Conservation (phyloP, 768 basidiomycete species). For the Scleroderma citrinum region DNA sequence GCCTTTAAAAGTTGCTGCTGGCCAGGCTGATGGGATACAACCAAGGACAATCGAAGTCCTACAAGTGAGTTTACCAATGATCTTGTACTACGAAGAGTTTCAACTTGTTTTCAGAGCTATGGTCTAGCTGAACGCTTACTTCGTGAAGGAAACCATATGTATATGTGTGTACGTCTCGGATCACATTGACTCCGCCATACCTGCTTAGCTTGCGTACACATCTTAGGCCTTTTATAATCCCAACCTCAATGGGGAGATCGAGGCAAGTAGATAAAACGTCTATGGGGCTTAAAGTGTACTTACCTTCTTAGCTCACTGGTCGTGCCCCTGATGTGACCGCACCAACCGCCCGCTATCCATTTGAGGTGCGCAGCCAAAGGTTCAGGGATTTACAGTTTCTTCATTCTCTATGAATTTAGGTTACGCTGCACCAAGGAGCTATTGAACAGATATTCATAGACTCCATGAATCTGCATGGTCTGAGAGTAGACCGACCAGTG, state of each 20-base stretch:
- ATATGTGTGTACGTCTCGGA: slow-evolving; percentile 49
- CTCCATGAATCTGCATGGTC: slow-evolving; percentile 27
- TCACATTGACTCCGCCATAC: not conserved
- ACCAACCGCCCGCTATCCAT: slow-evolving; percentile 61
- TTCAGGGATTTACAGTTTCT: not conserved
- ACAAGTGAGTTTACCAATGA: slow-evolving; percentile 29
- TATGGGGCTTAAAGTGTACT: not conserved
- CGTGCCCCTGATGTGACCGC: slow-evolving; percentile 59
- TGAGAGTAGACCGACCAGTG: slow-evolving; percentile 33
- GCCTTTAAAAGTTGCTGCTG: slow-evolving; percentile 36
- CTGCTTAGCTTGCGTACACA: not conserved
- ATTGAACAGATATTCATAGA: slow-evolving; percentile 40
- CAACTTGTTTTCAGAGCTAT: slow-evolving; percentile 51
- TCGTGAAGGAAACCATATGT: slow-evolving; percentile 61
- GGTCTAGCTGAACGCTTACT: slow-evolving; percentile 64
- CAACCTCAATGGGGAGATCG: slow-evolving; percentile 49
- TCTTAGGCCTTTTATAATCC: slow-evolving; percentile 73
- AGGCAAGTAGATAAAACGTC: slow-evolving; percentile 34
- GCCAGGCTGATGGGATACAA: slow-evolving; percentile 53
- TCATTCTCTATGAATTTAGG: slow-evolving; percentile 11
- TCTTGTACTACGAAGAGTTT: not conserved
- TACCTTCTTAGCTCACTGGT: slow-evolving; percentile 45
- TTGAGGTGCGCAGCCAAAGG: slow-evolving; percentile 43
- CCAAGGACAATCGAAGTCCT: slow-evolving; percentile 51
- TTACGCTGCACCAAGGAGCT: slow-evolving; percentile 36